Evolutionary conservation across 2,329 filamentous ascomycete species (phyloP).

Genomic region (Cercospora sp.): DNA sequence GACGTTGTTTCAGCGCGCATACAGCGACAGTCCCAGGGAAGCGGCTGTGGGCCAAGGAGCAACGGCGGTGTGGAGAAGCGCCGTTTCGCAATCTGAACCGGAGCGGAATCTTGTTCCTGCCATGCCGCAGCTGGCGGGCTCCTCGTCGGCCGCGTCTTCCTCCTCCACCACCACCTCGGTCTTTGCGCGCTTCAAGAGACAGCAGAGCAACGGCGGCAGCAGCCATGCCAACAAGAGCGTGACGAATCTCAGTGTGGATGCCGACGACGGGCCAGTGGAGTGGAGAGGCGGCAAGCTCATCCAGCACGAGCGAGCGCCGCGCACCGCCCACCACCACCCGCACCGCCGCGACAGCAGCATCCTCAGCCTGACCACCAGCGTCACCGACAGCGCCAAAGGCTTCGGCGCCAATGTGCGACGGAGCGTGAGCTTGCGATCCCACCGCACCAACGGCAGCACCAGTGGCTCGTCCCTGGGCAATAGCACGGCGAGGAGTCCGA

Average conservation of each 20-base stretch:
- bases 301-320: conserved; percentile 4
- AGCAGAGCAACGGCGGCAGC: conserved; percentile 1
- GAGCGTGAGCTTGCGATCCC: conserved; percentile 44
- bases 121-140: conserved; percentile 2
- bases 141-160: background rate
- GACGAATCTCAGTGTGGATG: background rate
- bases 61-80: background rate
- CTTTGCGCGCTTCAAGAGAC: conserved; percentile 13
- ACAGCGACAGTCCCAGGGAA: background rate
- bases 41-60: background rate
- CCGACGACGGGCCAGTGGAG: conserved; percentile 1
- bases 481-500: conserved; percentile 11
- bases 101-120: background rate
- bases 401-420: conserved; percentile 43
- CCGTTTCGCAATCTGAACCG: background rate
- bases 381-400: conserved; percentile 41
- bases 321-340: background rate
- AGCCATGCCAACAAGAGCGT: conserved; percentile 8
- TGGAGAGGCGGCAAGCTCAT: conserved; percentile 11
- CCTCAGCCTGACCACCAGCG: conserved; percentile 34
- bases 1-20: background rate
- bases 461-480: conserved; percentile 25
- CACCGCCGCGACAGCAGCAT: conserved; percentile 34
- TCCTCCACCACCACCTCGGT: conserved; percentile 8
- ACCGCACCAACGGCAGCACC: conserved; percentile 33